These are phyloP conservation scores for Gloeostereum incarnatum DNA, from an alignment of 768 basidiomycete genomes.

Conservation along the genomic window DNA sequence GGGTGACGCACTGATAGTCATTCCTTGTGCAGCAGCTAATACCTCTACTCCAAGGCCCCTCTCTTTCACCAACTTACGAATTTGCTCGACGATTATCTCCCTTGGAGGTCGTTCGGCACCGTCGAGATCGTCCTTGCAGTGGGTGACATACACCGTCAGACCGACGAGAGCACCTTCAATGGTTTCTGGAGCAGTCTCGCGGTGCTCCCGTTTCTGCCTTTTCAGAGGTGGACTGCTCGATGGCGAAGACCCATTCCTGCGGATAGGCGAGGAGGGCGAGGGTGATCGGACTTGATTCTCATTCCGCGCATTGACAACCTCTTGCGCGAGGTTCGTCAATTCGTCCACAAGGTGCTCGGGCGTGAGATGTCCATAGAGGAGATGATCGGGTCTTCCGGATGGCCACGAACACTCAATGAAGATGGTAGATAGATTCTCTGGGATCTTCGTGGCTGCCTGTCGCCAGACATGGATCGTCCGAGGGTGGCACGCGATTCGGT, in stretches of 20 bases:
- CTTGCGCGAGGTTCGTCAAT: conserved; percentile 55
- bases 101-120: conserved; percentile 40
- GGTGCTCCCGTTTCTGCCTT: conserved; percentile 25
- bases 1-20: conserved; percentile 59
- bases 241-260: conserved; percentile 28
- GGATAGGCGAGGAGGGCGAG: conserved; percentile 19
- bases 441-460: conserved; percentile 70
- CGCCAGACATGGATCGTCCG: conserved; percentile 72
- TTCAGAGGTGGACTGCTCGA: conserved; percentile 18
- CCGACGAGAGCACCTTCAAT: conserved; percentile 45
- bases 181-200: conserved; percentile 30
- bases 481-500: conserved; percentile 52
- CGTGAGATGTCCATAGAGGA: conserved; percentile 80
- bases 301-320: conserved; percentile 43
- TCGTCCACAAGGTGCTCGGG: conserved; percentile 77
- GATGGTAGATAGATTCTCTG: conserved; percentile 57
- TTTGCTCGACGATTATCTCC: conserved; percentile 67
- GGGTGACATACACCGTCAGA: conserved; percentile 68
- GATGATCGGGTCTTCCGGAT: conserved; percentile 53
- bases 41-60: conserved; percentile 65
- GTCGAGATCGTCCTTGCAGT: conserved; percentile 77
- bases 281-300: conserved; percentile 14
- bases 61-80: conserved; percentile 49
- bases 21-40: conserved; percentile 68
- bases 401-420: conserved; percentile 96